A percentile compares a stretch with the other conserved stretches of the same genome.
Conservation (phyloP, 495 filamentous ascomycete genomes). For the Hypoxylon cercidicola region DNA sequence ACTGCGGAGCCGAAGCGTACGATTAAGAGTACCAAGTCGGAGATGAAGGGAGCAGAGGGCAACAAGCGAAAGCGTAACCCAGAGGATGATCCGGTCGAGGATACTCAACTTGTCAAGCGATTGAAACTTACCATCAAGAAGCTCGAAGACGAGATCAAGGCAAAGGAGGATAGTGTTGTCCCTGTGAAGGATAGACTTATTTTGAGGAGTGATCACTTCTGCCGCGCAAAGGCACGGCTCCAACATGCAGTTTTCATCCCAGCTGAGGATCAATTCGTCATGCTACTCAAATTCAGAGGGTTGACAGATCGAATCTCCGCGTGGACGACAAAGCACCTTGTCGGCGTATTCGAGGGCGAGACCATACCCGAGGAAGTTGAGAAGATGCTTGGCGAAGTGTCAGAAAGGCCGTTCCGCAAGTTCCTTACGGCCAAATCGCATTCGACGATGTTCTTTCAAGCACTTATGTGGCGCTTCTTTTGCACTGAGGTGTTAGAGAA, state of each 20-base stretch:
- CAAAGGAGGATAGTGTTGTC: neutral
- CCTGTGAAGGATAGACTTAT: neutral
- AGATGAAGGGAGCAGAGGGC: too few relatives aligned
- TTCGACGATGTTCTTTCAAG: neutral
- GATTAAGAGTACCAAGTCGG: too few relatives aligned
- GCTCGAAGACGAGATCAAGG: neutral
- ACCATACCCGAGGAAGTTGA: conserved; percentile 8
- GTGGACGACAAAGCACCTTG: neutral
- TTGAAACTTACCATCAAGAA: neutral
- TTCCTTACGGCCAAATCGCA: neutral
- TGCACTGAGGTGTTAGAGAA: conserved; percentile 7
- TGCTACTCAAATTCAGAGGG: too few relatives aligned
- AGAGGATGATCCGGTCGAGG: neutral
- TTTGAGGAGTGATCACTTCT: too few relatives aligned
- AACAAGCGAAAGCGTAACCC: neutral
- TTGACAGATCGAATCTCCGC: too few relatives aligned
- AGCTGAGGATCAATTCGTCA: too few relatives aligned
- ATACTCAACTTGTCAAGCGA: neutral
- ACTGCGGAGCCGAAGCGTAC: too few relatives aligned
- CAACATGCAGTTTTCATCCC: too few relatives aligned
- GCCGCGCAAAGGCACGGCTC: too few relatives aligned
- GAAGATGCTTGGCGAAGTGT: neutral
- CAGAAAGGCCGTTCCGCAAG: conserved; percentile 2
- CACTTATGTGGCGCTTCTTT: conserved; percentile 9
- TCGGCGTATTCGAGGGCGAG: neutral